Conservation (phyloP, 2,329 filamentous ascomycete genomes). For the Cytospora piceicola region DNA sequence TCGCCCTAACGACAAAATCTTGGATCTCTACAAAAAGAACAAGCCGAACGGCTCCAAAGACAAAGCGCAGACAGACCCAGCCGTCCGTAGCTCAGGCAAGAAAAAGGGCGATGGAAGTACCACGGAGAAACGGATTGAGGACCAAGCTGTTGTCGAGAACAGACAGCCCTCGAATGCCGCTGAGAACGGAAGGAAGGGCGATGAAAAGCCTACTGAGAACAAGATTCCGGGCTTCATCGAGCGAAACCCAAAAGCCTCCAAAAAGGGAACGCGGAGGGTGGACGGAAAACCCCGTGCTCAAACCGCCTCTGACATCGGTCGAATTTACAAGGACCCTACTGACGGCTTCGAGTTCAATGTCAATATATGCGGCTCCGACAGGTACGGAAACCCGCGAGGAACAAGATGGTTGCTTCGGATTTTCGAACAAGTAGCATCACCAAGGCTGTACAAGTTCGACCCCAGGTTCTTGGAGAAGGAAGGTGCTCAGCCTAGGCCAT, state of each 20-base stretch:
- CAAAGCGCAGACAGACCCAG: too few relatives aligned
- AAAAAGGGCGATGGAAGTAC: background rate
- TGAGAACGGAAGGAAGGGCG: background rate
- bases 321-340: constrained; percentile 65
- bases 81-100: background rate
- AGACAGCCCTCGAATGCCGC: too few relatives aligned
- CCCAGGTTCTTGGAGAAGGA: constrained; percentile 53
- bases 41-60: background rate
- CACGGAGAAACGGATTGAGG: background rate
- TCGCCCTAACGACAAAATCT: constrained; percentile 19
- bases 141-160: background rate
- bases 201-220: background rate
- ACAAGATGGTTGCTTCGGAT: constrained; percentile 55
- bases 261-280: background rate
- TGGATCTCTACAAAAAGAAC: constrained; percentile 1
- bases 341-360: constrained; percentile 66
- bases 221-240: background rate
- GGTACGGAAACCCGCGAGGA: background rate
- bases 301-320: constrained; percentile 53
- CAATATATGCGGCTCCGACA: constrained; percentile 48
- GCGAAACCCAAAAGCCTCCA: background rate
- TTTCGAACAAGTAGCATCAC: constrained; percentile 65
- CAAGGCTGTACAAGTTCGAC: constrained; percentile 64
- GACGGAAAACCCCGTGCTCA: background rate
- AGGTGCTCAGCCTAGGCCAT: too few relatives aligned